A percentile compares a stretch with the other conserved stretches of the same genome.
phyloP scores from a whole-genome alignment of 2,329 filamentous ascomycete species.

The Pyricularia grisea region DNA sequence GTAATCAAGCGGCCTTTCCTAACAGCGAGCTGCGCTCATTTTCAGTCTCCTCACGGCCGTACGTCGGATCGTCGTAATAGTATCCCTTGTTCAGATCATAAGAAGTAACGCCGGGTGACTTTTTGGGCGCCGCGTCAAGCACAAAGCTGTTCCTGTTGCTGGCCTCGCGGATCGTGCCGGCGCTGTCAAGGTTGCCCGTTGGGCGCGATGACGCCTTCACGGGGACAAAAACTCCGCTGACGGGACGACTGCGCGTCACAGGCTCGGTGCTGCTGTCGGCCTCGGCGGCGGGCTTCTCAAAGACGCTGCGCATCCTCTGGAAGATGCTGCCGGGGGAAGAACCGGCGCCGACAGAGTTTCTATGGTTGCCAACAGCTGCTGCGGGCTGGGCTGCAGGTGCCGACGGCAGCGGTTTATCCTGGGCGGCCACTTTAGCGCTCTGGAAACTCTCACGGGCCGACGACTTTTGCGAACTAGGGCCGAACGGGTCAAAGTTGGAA shows the following conservation, averaged over 20 bases:
- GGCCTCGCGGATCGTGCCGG: slow-evolving; percentile 2
- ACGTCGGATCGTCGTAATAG: slow-evolving; percentile 3
- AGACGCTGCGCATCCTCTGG: slow-evolving; percentile 29
- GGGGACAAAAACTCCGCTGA: slow-evolving; percentile 15
- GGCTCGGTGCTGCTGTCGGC: slow-evolving; percentile 11
- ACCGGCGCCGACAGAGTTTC: slow-evolving; percentile 9
- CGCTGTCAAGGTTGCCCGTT: slow-evolving; percentile 9
- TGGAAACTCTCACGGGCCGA: neutral
- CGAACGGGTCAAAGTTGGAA: slow-evolving; percentile 18
- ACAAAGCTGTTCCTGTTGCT: slow-evolving; percentile 1
- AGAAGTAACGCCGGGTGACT: slow-evolving; percentile 3
- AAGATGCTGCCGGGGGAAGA: slow-evolving; percentile 21
- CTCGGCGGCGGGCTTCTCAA: slow-evolving; percentile 18
- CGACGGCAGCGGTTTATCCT: slow-evolving; percentile 2
- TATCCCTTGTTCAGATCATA: neutral
- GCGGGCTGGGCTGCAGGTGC: slow-evolving; percentile 4
- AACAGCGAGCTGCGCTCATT: slow-evolving; percentile 23
- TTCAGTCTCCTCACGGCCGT: neutral
- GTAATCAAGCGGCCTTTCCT: slow-evolving; percentile 22
- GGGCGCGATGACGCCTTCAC: slow-evolving; percentile 5
- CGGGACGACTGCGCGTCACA: slow-evolving; percentile 11
- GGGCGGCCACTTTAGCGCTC: neutral
- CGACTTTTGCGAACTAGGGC: neutral
- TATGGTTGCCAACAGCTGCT: neutral
- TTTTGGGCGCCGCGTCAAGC: neutral